Evolutionary conservation across 2,329 filamentous ascomycete genomes (phyloP), one percentile per base, ranked within the genome.

Genomic region (Penicillium glabrum): DNA sequence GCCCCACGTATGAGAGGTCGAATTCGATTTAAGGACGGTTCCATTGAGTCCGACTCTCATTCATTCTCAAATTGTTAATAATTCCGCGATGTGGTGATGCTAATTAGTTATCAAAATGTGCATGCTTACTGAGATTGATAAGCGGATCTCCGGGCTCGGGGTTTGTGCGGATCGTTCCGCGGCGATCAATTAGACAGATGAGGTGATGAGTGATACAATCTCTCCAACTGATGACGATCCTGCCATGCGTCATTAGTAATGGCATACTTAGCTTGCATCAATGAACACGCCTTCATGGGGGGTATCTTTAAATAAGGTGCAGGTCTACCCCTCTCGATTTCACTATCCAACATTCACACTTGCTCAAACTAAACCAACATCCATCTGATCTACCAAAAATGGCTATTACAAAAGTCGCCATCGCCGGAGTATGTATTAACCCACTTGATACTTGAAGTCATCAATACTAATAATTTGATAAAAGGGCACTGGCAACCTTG

Each of bases 401-500:
- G 58, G 49, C 58, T 26, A 58, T 60, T 19, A 51, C 37, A 13
- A 56, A 58, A 47, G 51, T 61, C 1, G 59, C 59, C 13, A 24
- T 61, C 29, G 57, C 57, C 10, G 59, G 59, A 39, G 57, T 61
- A 56, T 21, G 54, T 55, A 2, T 31, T 2, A 1, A 41, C 14
- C 21, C 5, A 16, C 5, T 5, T 33, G 7, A 14, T 2, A 16
- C 13, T 16, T 16, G 13, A 5, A 16, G 14, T 33, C 31, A 33
- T 13, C 3, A 13, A 31, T 16, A 33, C 31, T 33, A 14, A 33
- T 33, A 14, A 33, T 16, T 16, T 33, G 14, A 33, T 6, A 37
- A 26, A 33, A 62, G 60, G 60, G 41, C 4, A 58, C 57, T 21
- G 57, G 58, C 27, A 58, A 60, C 19, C 54, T 61, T 19, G 59